phyloP scores from a whole-genome alignment of 768 basidiomycete genomes.

The Tricholoma hemisulphureum region DNA sequence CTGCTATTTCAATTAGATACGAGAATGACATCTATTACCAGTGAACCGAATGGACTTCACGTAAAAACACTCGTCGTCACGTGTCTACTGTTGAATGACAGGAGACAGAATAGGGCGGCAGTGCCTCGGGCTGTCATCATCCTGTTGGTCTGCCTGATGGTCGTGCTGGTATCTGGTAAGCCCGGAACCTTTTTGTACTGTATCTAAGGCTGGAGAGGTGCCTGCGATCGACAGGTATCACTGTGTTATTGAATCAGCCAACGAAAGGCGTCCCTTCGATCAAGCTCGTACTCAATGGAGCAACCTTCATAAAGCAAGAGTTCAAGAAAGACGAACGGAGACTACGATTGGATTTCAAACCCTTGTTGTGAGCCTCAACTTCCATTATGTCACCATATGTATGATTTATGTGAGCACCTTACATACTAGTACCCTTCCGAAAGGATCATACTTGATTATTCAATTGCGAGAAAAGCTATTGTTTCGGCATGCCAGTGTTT shows the following conservation, averaged over 20 bases:
- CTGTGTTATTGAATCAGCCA: background rate
- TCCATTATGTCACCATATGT: background rate
- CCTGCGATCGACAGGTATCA: background rate
- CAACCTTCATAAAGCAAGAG: background rate
- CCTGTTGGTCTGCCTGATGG: too few relatives aligned
- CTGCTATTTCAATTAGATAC: constrained; percentile 17
- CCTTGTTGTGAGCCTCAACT: background rate
- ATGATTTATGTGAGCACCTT: background rate
- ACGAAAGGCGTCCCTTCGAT: background rate
- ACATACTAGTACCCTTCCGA: background rate
- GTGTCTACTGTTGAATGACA: too few relatives aligned
- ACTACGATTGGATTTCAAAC: constrained; percentile 11
- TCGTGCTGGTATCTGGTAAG: background rate
- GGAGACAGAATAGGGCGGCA: too few relatives aligned
- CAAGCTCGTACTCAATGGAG: background rate
- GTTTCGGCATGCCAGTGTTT: background rate
- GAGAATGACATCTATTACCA: too few relatives aligned
- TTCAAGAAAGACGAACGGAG: background rate
- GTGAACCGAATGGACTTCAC: too few relatives aligned
- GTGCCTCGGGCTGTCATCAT: too few relatives aligned
- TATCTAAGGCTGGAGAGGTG: background rate
- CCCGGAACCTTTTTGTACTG: background rate
- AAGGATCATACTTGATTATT: background rate
- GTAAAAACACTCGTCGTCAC: too few relatives aligned
- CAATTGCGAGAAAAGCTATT: background rate